Evolutionary conservation across 83 land plant genomes (phyloP).

Genomic region (Thuja plicata): DNA sequence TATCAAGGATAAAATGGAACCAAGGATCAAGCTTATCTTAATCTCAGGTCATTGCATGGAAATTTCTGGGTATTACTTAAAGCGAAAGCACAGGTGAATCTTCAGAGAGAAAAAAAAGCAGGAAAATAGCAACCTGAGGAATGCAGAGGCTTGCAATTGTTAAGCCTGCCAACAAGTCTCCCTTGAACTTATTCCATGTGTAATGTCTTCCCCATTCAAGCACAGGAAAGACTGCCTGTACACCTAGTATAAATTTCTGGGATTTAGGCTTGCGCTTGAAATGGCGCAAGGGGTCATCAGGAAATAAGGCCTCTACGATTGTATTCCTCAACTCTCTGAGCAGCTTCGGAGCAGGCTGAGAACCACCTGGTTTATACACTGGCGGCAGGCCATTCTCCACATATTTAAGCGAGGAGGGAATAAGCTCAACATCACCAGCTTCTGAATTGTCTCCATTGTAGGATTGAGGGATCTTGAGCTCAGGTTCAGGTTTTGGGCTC

Average conservation of each 20-base stretch:
- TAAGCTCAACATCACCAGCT: background rate
- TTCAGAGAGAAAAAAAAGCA: background rate
- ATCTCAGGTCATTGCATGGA: background rate
- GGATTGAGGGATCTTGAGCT: background rate
- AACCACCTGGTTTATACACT: background rate
- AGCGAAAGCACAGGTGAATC: background rate
- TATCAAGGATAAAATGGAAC: background rate
- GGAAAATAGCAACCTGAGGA: slow-evolving; percentile 67
- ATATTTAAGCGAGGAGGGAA: background rate
- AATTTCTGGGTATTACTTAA: background rate
- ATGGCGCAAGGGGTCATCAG: slow-evolving; percentile 61
- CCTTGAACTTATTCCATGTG: slow-evolving; percentile 36
- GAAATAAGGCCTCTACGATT: slow-evolving; percentile 55
- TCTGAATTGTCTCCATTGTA: background rate
- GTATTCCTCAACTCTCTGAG: slow-evolving; percentile 26
- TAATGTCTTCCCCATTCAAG: slow-evolving; percentile 70
- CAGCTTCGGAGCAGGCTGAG: slow-evolving; percentile 23
- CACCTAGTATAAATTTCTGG: slow-evolving; percentile 41
- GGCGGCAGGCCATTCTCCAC: background rate
- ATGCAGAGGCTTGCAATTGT: slow-evolving; percentile 92
- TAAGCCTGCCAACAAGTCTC: slow-evolving; percentile 76
- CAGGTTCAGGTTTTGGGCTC: background rate
- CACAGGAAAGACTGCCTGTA: slow-evolving; percentile 70
- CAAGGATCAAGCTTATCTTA: background rate
- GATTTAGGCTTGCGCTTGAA: slow-evolving; percentile 50